Conservation (phyloP, 2,329 filamentous ascomycete species). For the Decorospora gaudefroyi region DNA sequence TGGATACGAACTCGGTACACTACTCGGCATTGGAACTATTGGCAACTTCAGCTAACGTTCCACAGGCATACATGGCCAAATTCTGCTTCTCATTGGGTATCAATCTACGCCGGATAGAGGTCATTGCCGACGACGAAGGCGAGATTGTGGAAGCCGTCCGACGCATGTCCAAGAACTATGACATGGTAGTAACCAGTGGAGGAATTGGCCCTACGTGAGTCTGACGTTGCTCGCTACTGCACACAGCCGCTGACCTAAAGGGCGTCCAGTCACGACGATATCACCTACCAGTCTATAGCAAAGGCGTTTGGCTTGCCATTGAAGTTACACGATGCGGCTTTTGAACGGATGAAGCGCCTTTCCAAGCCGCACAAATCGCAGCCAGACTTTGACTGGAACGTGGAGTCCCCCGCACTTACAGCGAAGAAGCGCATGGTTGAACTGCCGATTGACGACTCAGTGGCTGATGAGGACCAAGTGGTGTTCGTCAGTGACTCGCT, state of each 20-base stretch:
- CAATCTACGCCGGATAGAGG: slow-evolving; percentile 82
- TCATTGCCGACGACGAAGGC: slow-evolving; percentile 87
- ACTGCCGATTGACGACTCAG: slow-evolving; percentile 73
- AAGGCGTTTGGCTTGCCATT: slow-evolving; percentile 82
- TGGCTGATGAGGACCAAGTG: slow-evolving; percentile 70
- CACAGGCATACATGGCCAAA: slow-evolving; percentile 62
- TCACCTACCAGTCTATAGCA: slow-evolving; percentile 92
- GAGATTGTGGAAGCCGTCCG: slow-evolving; percentile 87
- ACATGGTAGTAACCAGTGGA: slow-evolving; percentile 93
- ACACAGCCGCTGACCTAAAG: slow-evolving; percentile 22
- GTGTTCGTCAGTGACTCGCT: slow-evolving; percentile 78
- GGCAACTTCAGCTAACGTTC: slow-evolving; percentile 18
- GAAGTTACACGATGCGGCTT: slow-evolving; percentile 75
- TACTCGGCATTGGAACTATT: slow-evolving; percentile 1
- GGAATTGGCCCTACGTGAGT: slow-evolving; percentile 92
- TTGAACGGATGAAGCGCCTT: slow-evolving; percentile 79
- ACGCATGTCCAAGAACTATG: slow-evolving; percentile 86
- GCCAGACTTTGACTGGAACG: slow-evolving; percentile 81
- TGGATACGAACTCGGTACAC: slow-evolving; percentile 64
- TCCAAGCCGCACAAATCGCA: slow-evolving; percentile 74
- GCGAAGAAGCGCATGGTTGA: slow-evolving; percentile 91
- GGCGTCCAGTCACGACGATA: slow-evolving; percentile 81
- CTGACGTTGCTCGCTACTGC: slow-evolving; percentile 14
- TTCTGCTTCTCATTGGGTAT: slow-evolving; percentile 69
- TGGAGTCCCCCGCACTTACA: slow-evolving; percentile 73